Percentiles rank a stretch among this genome's conserved stretches.
Evolutionary conservation across 345 rosid species (phyloP).

Genomic region (Gynandropsis gynandra): DNA sequence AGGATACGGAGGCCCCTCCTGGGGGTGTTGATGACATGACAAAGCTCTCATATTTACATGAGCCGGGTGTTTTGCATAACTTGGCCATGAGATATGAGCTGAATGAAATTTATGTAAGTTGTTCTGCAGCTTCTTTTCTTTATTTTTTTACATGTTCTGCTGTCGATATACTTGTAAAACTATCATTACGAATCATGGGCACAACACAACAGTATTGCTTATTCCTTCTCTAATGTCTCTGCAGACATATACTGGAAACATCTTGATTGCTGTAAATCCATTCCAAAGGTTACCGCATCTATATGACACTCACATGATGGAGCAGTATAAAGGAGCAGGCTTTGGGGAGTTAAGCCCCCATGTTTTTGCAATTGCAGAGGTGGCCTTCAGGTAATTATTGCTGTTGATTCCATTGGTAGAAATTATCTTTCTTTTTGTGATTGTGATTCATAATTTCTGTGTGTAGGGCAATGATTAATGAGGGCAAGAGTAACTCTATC

Average conservation of each 20-base stretch:
- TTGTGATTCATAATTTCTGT: constrained; percentile 26
- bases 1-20: constrained; percentile 93
- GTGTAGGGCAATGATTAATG: constrained; percentile 90
- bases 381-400: constrained; percentile 74
- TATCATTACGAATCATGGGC: neutral
- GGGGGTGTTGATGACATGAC: constrained; percentile 99
- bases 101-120: constrained; percentile 89
- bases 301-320: constrained; percentile 99
- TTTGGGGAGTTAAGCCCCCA: constrained; percentile 99
- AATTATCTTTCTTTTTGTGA: constrained; percentile 14
- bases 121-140: constrained; percentile 16
- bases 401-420: constrained; percentile 1
- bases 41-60: constrained; percentile 96
- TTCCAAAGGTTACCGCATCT: constrained; percentile 98
- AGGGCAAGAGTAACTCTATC: constrained; percentile 99
- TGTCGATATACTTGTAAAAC: neutral
- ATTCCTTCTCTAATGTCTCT: constrained; percentile 12
- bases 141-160: neutral
- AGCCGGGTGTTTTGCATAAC: constrained; percentile 93
- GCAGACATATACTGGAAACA: constrained; percentile 98
- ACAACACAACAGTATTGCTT: constrained; percentile 18
- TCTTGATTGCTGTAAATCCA: constrained; percentile 95
- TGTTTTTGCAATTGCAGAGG: constrained; percentile 98
- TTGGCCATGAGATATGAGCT: constrained; percentile 95
- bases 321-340: constrained; percentile 94